Conservation (phyloP, 441 rosid species). For the Dalechampia spathulata region DNA sequence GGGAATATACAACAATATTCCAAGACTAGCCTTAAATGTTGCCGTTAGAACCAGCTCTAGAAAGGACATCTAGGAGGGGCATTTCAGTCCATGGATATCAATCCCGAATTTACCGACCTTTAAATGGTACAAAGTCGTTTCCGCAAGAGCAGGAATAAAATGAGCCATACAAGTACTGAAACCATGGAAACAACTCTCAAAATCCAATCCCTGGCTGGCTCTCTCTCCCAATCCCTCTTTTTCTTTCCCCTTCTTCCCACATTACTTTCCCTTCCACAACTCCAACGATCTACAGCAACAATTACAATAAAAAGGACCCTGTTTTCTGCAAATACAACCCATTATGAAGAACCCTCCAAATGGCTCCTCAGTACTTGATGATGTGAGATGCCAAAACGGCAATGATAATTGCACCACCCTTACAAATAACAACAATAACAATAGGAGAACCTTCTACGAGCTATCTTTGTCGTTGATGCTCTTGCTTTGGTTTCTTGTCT, state of each 20-base stretch:
- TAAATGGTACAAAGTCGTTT: constrained; percentile 17
- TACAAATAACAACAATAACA: constrained; percentile 1
- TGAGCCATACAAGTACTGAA: constrained; percentile 1
- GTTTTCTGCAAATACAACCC: constrained; percentile 2
- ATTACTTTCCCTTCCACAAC: background rate
- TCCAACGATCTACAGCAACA: background rate
- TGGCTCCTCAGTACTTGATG: constrained; percentile 13
- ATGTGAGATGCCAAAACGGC: constrained; percentile 20
- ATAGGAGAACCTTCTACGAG: constrained; percentile 30
- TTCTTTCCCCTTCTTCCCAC: background rate
- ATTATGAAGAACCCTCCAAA: constrained; percentile 39
- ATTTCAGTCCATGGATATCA: background rate
- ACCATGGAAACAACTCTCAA: background rate
- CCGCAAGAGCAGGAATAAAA: constrained; percentile 13
- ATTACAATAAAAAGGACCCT: background rate
- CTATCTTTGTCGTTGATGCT: constrained; percentile 51
- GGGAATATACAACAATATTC: background rate
- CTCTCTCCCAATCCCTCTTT: background rate
- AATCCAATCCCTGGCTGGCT: background rate
- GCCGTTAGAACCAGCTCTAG: background rate
- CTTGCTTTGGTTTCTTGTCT: constrained; percentile 55
- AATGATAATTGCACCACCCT: background rate
- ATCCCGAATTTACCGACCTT: constrained; percentile 9
- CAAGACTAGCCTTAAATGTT: background rate
- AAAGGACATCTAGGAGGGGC: background rate